phyloP scores from a whole-genome alignment of 176 grass and related monocot species.

The Poa pratensis region DNA sequence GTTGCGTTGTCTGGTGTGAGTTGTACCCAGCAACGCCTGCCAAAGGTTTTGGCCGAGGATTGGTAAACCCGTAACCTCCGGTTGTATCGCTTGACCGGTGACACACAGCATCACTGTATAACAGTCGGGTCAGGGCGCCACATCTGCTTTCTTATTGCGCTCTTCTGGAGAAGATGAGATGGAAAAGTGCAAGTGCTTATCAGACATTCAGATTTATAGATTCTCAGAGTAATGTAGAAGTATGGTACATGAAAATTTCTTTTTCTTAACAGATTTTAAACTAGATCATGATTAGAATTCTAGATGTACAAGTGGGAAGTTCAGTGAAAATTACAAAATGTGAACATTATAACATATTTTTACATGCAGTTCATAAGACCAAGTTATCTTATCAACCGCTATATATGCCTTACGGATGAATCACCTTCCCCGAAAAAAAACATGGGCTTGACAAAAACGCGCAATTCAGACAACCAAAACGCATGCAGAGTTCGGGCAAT shows the following conservation, averaged over 20 bases:
- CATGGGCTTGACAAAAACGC: not conserved
- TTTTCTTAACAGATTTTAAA: not conserved
- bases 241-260: not conserved
- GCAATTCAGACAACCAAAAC: not conserved
- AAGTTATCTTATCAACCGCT: no score
- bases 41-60: no score
- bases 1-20: no score
- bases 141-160: slow-evolving; percentile 38
- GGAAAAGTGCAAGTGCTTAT: not conserved
- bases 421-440: not conserved
- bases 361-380: no score
- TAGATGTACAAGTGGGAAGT: not conserved
- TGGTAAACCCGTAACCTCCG: no score
- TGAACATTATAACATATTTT: no score
- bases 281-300: slow-evolving; percentile 8
- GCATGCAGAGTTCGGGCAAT: not conserved
- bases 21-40: no score
- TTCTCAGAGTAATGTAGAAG: not conserved
- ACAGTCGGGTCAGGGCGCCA: no score
- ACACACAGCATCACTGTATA: no score
- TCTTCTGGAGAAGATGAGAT: slow-evolving; percentile 40
- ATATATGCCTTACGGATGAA: no score
- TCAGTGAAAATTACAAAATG: not conserved
- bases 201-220: slow-evolving; percentile 3
- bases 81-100: no score